phyloP scores from a whole-genome alignment of 2,329 filamentous ascomycete genomes.

The Zymoseptoria passerinii region DNA sequence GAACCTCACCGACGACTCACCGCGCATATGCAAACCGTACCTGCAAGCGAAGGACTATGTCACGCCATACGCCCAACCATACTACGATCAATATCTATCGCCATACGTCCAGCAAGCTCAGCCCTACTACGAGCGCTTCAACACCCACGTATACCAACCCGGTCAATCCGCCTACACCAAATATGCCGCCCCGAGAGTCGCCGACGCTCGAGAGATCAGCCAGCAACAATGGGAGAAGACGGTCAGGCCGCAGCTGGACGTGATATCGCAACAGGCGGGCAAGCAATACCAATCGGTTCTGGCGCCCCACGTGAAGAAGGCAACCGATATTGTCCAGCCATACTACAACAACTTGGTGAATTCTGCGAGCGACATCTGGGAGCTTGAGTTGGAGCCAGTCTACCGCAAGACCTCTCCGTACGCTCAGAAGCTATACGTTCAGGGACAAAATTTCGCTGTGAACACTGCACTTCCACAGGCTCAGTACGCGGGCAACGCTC shows the following conservation, averaged over 20 bases:
- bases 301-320: slow-evolving; percentile 63
- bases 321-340: slow-evolving; percentile 52
- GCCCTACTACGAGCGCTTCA: slow-evolving; percentile 59
- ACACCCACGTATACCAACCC: slow-evolving; percentile 59
- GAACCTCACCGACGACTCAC: slow-evolving; percentile 60
- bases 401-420: slow-evolving; percentile 71
- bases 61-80: slow-evolving; percentile 69
- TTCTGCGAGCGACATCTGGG: slow-evolving; percentile 59
- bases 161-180: slow-evolving; percentile 53
- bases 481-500: slow-evolving; percentile 61
- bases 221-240: slow-evolving; percentile 69
- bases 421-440: slow-evolving; percentile 57
- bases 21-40: slow-evolving; percentile 76
- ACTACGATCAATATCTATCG: slow-evolving; percentile 75
- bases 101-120: slow-evolving; percentile 69
- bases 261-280: slow-evolving; percentile 53
- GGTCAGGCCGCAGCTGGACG: slow-evolving; percentile 64
- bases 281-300: slow-evolving; percentile 62
- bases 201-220: slow-evolving; percentile 58
- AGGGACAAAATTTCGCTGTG: slow-evolving; percentile 58
- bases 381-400: slow-evolving; percentile 64
- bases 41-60: slow-evolving; percentile 56
- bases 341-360: slow-evolving; percentile 62
- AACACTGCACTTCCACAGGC: slow-evolving; percentile 65
- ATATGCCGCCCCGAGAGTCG: slow-evolving; percentile 66